Conservation (phyloP, 495 filamentous ascomycete species). For the Polyplosphaeria fusca region DNA sequence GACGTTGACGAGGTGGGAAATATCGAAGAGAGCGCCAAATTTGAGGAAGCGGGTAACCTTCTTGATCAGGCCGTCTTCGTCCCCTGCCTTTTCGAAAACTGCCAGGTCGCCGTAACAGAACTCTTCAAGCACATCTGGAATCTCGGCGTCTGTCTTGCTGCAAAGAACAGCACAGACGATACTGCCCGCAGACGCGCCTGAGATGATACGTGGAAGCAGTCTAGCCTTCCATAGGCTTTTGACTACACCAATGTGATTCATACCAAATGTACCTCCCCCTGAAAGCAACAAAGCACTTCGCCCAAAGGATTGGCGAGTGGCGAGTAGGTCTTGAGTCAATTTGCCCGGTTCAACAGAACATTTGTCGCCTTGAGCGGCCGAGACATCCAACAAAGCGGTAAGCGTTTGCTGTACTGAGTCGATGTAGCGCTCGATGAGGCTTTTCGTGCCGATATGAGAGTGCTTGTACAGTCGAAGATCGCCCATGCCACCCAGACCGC, state of each 20-base stretch:
- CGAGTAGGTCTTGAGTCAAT: slow-evolving; percentile 70
- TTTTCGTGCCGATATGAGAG: slow-evolving; percentile 81
- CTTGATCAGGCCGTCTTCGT: slow-evolving; percentile 64
- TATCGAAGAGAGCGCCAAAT: slow-evolving; percentile 78
- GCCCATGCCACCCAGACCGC: slow-evolving; percentile 82
- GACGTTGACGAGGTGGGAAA: slow-evolving; percentile 70
- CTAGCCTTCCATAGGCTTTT: slow-evolving; percentile 74
- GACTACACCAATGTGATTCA: slow-evolving; percentile 94
- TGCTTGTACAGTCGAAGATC: slow-evolving; percentile 79
- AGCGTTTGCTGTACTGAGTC: slow-evolving; percentile 72
- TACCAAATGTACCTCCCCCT: slow-evolving; percentile 89
- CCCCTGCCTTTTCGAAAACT: slow-evolving; percentile 74
- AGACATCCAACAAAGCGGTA: slow-evolving; percentile 62
- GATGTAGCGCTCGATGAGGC: slow-evolving; percentile 82
- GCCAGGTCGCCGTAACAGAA: slow-evolving; percentile 80
- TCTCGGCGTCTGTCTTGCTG: slow-evolving; percentile 78
- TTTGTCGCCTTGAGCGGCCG: slow-evolving; percentile 50
- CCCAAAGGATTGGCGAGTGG: slow-evolving; percentile 81
- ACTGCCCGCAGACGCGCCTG: slow-evolving; percentile 89
- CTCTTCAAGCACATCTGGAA: slow-evolving; percentile 64
- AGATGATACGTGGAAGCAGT: slow-evolving; percentile 86
- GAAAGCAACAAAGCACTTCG: slow-evolving; percentile 83
- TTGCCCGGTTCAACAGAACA: slow-evolving; percentile 59
- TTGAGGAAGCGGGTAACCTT: slow-evolving; percentile 75
- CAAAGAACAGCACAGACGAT: slow-evolving; percentile 88